Conservation (phyloP, 345 rosid species). For the Arabis alpina region DNA sequence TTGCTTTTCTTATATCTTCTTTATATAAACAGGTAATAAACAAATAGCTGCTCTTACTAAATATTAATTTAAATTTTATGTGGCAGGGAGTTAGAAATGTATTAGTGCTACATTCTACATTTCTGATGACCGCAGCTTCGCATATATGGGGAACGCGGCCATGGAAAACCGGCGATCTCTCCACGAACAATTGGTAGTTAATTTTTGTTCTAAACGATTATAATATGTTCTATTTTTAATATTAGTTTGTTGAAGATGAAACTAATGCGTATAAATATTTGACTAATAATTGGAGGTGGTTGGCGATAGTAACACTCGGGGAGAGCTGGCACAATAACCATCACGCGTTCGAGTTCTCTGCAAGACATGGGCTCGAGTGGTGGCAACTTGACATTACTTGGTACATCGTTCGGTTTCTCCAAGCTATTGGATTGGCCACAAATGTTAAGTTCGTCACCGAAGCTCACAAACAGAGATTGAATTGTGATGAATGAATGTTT, state of each 20-base stretch:
- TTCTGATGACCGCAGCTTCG: too few relatives aligned
- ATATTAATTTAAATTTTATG: neutral
- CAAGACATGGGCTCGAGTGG: slow-evolving; percentile 75
- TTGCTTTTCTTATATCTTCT: neutral
- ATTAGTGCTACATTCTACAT: slow-evolving; percentile 25
- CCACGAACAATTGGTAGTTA: too few relatives aligned
- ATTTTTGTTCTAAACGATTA: too few relatives aligned
- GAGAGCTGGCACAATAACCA: slow-evolving; percentile 90
- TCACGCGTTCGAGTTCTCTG: slow-evolving; percentile 75
- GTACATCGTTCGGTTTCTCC: slow-evolving; percentile 58
- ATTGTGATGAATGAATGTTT: slow-evolving; percentile 26
- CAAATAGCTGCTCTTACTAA: neutral
- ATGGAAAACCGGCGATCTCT: too few relatives aligned
- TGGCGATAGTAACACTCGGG: slow-evolving; percentile 71
- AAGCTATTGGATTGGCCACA: slow-evolving; percentile 64
- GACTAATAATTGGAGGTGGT: slow-evolving; percentile 56
- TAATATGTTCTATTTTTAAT: too few relatives aligned
- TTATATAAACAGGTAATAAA: too few relatives aligned
- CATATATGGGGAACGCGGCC: too few relatives aligned
- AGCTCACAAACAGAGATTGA: slow-evolving; percentile 53
- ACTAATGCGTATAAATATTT: neutral
- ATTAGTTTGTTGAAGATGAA: too few relatives aligned
- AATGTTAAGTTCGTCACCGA: slow-evolving; percentile 64
- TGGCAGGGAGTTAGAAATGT: slow-evolving; percentile 60
- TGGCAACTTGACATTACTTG: slow-evolving; percentile 80